These are phyloP conservation scores for Wickerhamiella galacta DNA, from an alignment of 805 yeast genomes.

Conservation along the genomic window DNA sequence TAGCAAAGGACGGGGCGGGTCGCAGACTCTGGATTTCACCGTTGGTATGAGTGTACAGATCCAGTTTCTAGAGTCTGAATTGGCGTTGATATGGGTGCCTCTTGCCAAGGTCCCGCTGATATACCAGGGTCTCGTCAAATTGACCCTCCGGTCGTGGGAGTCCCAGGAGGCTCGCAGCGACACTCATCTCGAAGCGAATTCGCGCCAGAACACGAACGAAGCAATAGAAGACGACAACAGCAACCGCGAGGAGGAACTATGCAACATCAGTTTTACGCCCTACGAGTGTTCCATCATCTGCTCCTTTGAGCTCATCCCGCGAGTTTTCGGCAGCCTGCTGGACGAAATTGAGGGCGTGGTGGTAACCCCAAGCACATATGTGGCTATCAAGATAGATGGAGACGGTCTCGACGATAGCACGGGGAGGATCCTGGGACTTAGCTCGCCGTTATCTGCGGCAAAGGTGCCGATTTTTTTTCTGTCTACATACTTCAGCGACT, in stretches of 20 bases:
- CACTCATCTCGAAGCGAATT: conserved; percentile 6
- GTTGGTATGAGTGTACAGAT: conserved; percentile 9
- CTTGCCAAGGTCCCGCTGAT: conserved; percentile 1
- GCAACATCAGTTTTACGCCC: conserved; percentile 47
- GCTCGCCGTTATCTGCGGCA: conserved; percentile 40
- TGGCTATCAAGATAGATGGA: conserved; percentile 41
- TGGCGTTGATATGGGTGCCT: conserved; percentile 4
- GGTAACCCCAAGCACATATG: conserved; percentile 29
- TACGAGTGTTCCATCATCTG: conserved; percentile 47
- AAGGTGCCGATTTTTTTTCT: conserved; percentile 44
- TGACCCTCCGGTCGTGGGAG: conserved; percentile 19
- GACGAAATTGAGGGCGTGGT: conserved; percentile 22
- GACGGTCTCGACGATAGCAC: conserved; percentile 40
- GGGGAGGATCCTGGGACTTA: conserved; percentile 34
- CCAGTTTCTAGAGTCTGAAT: conserved; percentile 3
- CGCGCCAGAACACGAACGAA: conserved; percentile 1
- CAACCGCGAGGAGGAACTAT: conserved; percentile 26
- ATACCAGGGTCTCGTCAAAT: conserved; percentile 30
- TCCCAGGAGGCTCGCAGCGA: conserved; percentile 1
- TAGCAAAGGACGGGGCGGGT: too few relatives aligned
- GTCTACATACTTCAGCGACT: conserved; percentile 47
- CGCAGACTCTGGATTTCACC: too few relatives aligned
- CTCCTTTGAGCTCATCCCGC: conserved; percentile 24
- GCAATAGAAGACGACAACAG: conserved; percentile 7
- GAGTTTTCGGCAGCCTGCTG: conserved; percentile 28